Percentiles rank a stretch among this genome's conserved stretches.
phyloP scores from a whole-genome alignment of 2,329 filamentous ascomycete species.

The Curvularia eragrostidis region DNA sequence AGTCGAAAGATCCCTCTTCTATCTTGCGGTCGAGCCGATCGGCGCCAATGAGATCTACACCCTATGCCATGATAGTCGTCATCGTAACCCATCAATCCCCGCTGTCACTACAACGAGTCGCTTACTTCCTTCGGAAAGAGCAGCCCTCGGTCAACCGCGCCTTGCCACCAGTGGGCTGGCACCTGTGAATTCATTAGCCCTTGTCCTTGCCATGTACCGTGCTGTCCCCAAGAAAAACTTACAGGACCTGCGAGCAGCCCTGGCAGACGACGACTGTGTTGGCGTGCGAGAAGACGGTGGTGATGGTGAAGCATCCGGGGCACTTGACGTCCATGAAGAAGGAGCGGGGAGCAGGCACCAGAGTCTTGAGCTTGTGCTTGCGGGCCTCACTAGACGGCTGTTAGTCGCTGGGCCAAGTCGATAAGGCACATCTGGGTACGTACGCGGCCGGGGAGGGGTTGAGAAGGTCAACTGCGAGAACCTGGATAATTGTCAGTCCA shows the following conservation, averaged over 20 bases:
- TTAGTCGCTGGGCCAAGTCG: constrained; percentile 35
- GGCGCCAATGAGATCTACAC: constrained; percentile 51
- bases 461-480: constrained; percentile 99
- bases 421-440: constrained; percentile 25
- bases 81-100: constrained; percentile 48
- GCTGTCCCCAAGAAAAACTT: constrained; percentile 28
- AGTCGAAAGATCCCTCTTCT: constrained; percentile 54
- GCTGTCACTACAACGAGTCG: constrained; percentile 42
- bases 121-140: constrained; percentile 99
- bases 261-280: constrained; percentile 99
- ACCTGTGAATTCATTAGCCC: constrained; percentile 54
- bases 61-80: constrained; percentile 48
- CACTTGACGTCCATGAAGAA: constrained; percentile 99
- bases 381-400: constrained; percentile 73
- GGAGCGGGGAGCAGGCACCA: constrained; percentile 94
- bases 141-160: constrained; percentile 98
- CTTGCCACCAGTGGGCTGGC: constrained; percentile 99
- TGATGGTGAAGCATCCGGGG: constrained; percentile 99
- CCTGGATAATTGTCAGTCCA: constrained; percentile 61
- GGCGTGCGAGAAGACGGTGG: constrained; percentile 99
- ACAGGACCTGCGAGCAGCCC: constrained; percentile 96
- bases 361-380: constrained; percentile 99
- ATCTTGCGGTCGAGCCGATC: constrained; percentile 53
- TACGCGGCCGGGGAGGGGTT: constrained; percentile 92
- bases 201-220: constrained; percentile 8